phyloP scores from a whole-genome alignment of 2,329 filamentous ascomycete genomes.

The Colletotrichum liaoningense region DNA sequence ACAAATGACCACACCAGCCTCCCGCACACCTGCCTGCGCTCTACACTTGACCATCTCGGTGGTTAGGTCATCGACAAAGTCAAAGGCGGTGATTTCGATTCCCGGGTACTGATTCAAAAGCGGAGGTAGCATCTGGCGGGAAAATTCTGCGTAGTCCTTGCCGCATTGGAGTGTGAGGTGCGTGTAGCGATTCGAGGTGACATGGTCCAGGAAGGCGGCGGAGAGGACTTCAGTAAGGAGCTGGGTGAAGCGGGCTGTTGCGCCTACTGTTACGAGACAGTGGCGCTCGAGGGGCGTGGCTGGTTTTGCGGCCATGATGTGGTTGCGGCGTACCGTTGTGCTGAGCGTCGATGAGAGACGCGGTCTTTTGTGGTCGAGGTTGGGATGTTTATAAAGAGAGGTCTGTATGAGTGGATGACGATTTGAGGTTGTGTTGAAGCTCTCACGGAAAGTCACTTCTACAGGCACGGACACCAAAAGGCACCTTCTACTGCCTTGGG shows the following conservation, averaged over 20 bases:
- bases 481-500: not conserved
- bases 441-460: not conserved
- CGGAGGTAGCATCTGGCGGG: slow-evolving; percentile 38
- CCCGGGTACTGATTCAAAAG: slow-evolving; percentile 44
- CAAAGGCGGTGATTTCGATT: slow-evolving; percentile 70
- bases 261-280: slow-evolving; percentile 92
- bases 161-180: slow-evolving; percentile 86
- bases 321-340: too few relatives aligned
- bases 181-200: slow-evolving; percentile 73
- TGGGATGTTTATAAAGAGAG: not conserved
- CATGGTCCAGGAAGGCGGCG: slow-evolving; percentile 69
- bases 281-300: slow-evolving; percentile 42
- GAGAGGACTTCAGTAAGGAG: slow-evolving; percentile 76
- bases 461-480: not conserved
- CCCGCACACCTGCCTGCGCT: slow-evolving; percentile 55
- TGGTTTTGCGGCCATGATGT: not conserved
- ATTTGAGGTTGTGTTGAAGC: not conserved
- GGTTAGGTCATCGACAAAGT: slow-evolving; percentile 73
- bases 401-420: not conserved
- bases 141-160: slow-evolving; percentile 70
- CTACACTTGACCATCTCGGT: slow-evolving; percentile 69
- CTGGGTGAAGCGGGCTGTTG: slow-evolving; percentile 83
- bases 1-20: slow-evolving; percentile 81
- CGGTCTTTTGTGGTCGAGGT: not conserved
- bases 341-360: too few relatives aligned